phyloP scores from a whole-genome alignment of 345 rosid species.

The Acer yangbiense region DNA sequence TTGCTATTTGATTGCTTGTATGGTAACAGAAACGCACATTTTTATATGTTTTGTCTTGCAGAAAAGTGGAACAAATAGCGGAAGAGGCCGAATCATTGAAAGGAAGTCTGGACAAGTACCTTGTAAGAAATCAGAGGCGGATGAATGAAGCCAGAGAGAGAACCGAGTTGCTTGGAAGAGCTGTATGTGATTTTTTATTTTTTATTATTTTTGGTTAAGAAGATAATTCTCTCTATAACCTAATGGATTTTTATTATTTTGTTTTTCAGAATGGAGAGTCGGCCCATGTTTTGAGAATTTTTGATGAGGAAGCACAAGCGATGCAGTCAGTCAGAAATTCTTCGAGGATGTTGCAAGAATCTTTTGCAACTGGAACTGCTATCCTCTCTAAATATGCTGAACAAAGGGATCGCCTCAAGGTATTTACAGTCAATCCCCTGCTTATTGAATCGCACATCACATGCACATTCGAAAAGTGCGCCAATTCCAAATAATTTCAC shows the following conservation, averaged over 20 bases:
- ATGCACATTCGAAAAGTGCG: not conserved
- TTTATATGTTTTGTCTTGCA: slow-evolving; percentile 22
- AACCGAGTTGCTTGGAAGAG: slow-evolving; percentile 83
- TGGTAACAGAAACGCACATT: too few relatives aligned
- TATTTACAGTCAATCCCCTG: slow-evolving; percentile 11
- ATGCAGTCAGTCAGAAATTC: slow-evolving; percentile 85
- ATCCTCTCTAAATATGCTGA: slow-evolving; percentile 83
- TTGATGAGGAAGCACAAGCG: slow-evolving; percentile 91
- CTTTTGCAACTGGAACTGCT: slow-evolving; percentile 76
- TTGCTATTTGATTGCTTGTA: not conserved
- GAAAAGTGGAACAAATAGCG: slow-evolving; percentile 87
- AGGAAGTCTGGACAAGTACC: slow-evolving; percentile 68
- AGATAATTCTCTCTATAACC: not conserved
- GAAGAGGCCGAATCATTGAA: slow-evolving; percentile 88
- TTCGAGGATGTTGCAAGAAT: slow-evolving; percentile 79
- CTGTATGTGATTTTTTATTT: slow-evolving; percentile 38
- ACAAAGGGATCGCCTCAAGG: slow-evolving; percentile 94
- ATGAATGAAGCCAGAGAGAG: slow-evolving; percentile 82
- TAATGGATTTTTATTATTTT: slow-evolving; percentile 14
- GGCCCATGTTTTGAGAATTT: slow-evolving; percentile 78
- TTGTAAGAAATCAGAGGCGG: slow-evolving; percentile 63
- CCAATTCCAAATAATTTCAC: not conserved
- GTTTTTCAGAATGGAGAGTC: slow-evolving; percentile 72
- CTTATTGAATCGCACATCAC: too few relatives aligned
- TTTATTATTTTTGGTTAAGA: not conserved